Base-by-base conservation (phyloP, 768 basidiomycete genomes). In the Sarcomyxa edulis region DNA sequence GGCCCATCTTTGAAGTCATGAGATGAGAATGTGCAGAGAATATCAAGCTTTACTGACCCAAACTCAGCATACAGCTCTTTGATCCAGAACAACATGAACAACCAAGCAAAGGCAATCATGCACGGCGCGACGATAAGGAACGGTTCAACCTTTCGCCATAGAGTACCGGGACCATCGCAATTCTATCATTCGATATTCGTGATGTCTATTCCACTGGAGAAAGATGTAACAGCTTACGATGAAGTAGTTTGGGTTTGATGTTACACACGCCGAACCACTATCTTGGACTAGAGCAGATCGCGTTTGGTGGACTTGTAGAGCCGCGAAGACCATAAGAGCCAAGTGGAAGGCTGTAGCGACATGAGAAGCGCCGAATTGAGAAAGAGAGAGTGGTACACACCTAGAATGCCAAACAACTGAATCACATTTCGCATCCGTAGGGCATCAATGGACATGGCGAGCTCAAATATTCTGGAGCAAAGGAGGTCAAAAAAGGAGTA, bases 401-500 rank as follows among this genome's bases (percentile, higher is more conserved):
- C 40, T 35, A 86, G 66, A 32, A 90, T 78, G 24, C 86, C 86
- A 3, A 83, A 52, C 2, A 92, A 62, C 54, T 91, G 87, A 24
- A 92, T 83, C 48, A 81, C 68, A 52, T 90, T 92, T 44, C 89
- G 76, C 44, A 81, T 48, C 20, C 81, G 71, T 23, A 92, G 66
- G n/a, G 89, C 89, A 65, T 92, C 89, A 45, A 81, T 74, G 3
- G 84, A 84, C 72, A 92, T 84, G 40, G 81, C 61, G 5, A 89
- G 59, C 50, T 90, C 86, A 45, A 92, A 92, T 1, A 89, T 40
- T 57, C 88, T 91, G 43, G 38, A 26, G 23, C 21, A 9, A 28
- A n/a, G n/a, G 27, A 18, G 15, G 26, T n/a, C n/a, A n/a, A n/a
- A n/a, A n/a, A n/a, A n/a, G n/a, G n/a, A n/a, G n/a, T n/a, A n/a